A percentile compares a stretch with the other conserved stretches of the same genome.
Conservation (phyloP, 169 alveolate species). For the Besnoitia besnoiti region DNA sequence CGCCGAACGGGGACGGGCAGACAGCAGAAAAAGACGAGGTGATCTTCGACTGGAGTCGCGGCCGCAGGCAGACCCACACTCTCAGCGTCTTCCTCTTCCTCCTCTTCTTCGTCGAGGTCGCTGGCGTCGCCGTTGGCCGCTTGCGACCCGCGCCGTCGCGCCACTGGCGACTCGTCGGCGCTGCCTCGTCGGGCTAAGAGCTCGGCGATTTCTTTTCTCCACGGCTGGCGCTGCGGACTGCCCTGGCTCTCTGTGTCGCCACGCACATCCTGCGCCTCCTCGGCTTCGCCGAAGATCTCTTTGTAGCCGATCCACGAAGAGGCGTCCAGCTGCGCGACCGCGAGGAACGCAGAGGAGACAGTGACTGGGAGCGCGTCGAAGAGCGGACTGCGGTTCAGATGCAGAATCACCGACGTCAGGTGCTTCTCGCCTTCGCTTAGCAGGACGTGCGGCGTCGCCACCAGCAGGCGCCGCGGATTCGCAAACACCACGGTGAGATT, state of each 20-base stretch:
- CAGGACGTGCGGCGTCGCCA: not conserved
- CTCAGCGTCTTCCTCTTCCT: not conserved
- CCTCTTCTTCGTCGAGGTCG: not conserved
- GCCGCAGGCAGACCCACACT: not conserved
- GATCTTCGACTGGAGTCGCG: not conserved
- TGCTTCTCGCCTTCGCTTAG: not conserved
- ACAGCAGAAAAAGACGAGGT: not conserved
- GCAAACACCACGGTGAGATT: slow-evolving; percentile 12
- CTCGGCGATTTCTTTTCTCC: not conserved
- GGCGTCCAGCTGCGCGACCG: slow-evolving; percentile 44
- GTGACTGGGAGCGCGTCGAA: slow-evolving; percentile 30
- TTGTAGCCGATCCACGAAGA: slow-evolving; percentile 14
- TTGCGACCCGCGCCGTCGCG: not conserved
- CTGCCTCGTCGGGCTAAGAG: not conserved
- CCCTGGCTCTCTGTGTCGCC: not conserved
- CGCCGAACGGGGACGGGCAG: not conserved
- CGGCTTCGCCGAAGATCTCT: not conserved
- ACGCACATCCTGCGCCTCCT: not conserved
- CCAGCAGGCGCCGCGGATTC: slow-evolving; percentile 28
- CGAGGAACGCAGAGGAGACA: not conserved
- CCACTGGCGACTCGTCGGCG: not conserved
- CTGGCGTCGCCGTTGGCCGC: not conserved
- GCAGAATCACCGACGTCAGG: not conserved
- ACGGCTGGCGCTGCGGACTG: not conserved
- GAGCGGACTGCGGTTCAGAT: not conserved